Percentiles rank a stretch among this genome's conserved stretches.
These are phyloP conservation scores for Apophysomyces trapeziformis DNA, from an alignment of 371 early-diverging fungal species.

Conservation along the genomic window DNA sequence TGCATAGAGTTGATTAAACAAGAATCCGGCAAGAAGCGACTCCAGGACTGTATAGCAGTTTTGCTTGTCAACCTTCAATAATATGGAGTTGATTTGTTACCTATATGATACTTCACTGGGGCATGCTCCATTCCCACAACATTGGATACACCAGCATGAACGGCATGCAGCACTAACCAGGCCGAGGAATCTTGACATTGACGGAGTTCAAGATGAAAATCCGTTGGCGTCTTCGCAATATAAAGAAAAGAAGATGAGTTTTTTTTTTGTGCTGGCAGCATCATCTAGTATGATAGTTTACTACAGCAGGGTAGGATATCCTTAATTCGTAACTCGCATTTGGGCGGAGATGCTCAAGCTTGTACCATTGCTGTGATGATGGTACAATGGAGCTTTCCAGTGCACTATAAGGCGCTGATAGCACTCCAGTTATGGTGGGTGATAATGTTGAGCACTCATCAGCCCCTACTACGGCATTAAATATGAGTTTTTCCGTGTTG, in stretches of 20 bases:
- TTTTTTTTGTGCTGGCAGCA: not conserved
- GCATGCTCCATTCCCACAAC: conserved; percentile 19
- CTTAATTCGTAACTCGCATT: conserved; percentile 33
- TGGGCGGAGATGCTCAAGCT: conserved; percentile 20
- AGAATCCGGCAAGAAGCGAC: conserved; percentile 30
- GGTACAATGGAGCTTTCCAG: conserved; percentile 5
- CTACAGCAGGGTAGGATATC: conserved; percentile 51
- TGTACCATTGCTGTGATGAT: conserved; percentile 22
- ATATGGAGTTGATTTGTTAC: conserved; percentile 20
- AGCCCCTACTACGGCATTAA: conserved; percentile 15
- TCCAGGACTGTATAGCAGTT: conserved; percentile 26
- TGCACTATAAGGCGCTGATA: conserved; percentile 1
- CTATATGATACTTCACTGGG: conserved; percentile 37
- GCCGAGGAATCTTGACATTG: conserved; percentile 6
- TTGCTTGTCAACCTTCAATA: not conserved
- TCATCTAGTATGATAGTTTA: conserved; percentile 18
- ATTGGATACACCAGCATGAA: conserved; percentile 43
- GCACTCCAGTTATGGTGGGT: too few relatives aligned
- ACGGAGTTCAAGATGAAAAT: conserved; percentile 31
- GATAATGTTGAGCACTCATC: not conserved
- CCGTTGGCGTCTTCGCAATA: conserved; percentile 36
- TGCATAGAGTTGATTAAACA: conserved; percentile 42
- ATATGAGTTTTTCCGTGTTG: conserved; percentile 52
- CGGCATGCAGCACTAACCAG: conserved; percentile 23
- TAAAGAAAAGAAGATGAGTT: not conserved